Evolutionary conservation across 1,284 basidiomycete genomes (phyloP).

Genomic region (Pyrrhoderma lamaoense): DNA sequence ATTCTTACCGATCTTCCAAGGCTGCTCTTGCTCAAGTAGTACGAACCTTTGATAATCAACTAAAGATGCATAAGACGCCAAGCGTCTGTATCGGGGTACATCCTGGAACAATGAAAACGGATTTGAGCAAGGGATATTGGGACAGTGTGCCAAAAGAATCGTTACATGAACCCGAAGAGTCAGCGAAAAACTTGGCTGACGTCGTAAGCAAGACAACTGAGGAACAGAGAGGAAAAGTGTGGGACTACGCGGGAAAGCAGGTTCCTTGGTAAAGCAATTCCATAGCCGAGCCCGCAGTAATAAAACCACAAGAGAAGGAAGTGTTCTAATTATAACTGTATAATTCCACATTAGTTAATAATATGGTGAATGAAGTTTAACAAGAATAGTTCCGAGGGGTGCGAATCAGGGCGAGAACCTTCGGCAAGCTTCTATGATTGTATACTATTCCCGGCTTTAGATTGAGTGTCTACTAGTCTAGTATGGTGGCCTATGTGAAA

Average conservation of each 20-base stretch:
- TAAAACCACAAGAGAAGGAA: too few species aligned
- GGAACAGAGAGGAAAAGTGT: constrained; percentile 54
- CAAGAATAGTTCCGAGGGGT: not conserved
- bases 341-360: too few species aligned
- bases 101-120: constrained; percentile 55
- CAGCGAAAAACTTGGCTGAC: constrained; percentile 48
- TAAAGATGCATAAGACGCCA: constrained; percentile 43
- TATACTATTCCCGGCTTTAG: too few species aligned
- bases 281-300: not conserved
- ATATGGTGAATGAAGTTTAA: too few species aligned
- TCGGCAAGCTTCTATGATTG: too few species aligned
- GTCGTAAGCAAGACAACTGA: constrained; percentile 44
- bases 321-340: too few species aligned
- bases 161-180: constrained; percentile 54
- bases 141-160: constrained; percentile 34
- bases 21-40: constrained; percentile 70
- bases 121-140: constrained; percentile 47
- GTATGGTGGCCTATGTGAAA: too few species aligned
- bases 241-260: constrained; percentile 64
- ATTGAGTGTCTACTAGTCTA: too few species aligned
- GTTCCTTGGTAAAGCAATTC: constrained; percentile 29
- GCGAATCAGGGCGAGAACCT: not conserved
- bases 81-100: constrained; percentile 56
- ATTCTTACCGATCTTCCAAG: constrained; percentile 68
- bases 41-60: constrained; percentile 60